Evolutionary conservation across 208 protist genomes (phyloP), one percentile per base, ranked within the genome.

Genomic region (Acanthamoeba lenticulata): DNA sequence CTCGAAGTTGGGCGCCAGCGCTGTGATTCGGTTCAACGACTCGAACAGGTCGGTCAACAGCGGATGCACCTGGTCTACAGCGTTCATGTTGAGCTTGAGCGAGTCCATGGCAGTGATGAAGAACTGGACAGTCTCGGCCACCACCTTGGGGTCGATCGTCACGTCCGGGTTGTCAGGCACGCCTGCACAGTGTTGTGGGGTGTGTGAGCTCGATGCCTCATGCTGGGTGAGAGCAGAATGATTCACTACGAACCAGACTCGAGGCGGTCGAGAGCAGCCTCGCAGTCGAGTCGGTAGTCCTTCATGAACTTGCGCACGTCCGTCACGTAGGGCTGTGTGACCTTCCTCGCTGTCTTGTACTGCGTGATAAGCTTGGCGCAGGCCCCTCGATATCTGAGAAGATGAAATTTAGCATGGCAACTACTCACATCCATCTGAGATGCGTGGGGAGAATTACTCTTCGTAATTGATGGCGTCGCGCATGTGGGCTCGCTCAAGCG

Each of bases 331-430:
- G 98, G 97, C 29, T 97, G 97, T 45, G 98, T 97, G 55, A 95
- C 96, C 34, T 94, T 96, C 47, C 99, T 97, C 19, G 98, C 98
- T 2, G 97, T 98, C 94, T 99, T 98, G 96, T 98, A 99, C 96
- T 99, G 99, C n/a, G 98, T 97, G 32, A 99, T 97, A 19, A 99
- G 95, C 34, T 98, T 98, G 9, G 97, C 96, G 93, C 99, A 98
- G 29, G 93, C 94, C 21, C 94, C 94, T 17, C 94, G 95, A 77
- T 97, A 97, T 42, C 94, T 96, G 77, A 24, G 6, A 29, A 38
- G 11, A 29, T 24, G 32, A 11, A 45, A 91, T 85, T 29, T n/a
- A 60, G 11, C 13, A 93, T 79, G 21, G n/a, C 45, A 83, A 85
- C 7, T n/a, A 17, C 36, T 32, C 45, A n/a, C n/a, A n/a, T 21